Conservation (phyloP, 352 stramenopile genomes). For the Globisporangium yorkense region DNA sequence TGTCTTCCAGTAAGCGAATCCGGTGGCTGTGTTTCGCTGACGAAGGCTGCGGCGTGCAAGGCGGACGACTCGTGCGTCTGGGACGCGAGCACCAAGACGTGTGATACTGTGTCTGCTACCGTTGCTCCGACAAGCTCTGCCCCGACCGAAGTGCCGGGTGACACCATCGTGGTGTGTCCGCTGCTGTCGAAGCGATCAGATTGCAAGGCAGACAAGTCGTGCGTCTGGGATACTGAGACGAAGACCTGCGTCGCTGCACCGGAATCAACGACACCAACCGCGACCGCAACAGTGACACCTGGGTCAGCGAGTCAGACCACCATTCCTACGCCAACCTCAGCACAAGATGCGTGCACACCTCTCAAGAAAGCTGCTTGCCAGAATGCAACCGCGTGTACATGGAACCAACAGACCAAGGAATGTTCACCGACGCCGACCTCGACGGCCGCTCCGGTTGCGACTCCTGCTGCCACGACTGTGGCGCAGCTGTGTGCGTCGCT, state of each 20-base stretch:
- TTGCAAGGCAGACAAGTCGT: background rate
- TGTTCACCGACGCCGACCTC: background rate
- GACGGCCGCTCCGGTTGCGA: background rate
- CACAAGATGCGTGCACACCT: background rate
- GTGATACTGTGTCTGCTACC: background rate
- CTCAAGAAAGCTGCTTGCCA: background rate
- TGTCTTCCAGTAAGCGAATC: background rate
- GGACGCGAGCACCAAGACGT: background rate
- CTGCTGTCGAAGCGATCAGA: background rate
- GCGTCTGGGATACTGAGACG: background rate
- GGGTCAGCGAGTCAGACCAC: background rate
- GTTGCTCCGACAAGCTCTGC: background rate
- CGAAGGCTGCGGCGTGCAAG: background rate
- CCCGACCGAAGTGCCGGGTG: background rate
- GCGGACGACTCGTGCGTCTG: background rate
- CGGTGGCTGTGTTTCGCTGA: background rate
- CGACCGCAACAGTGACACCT: background rate
- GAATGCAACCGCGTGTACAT: background rate
- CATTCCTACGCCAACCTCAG: background rate
- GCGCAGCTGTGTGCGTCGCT: background rate
- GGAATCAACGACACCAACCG: background rate
- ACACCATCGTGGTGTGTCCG: background rate
- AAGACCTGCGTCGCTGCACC: background rate
- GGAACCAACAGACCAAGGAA: background rate
- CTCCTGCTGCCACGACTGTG: background rate